These are phyloP conservation scores for Apiotrichum akiyoshidainum DNA, from an alignment of 1,284 basidiomycete genomes.

Conservation along the genomic window DNA sequence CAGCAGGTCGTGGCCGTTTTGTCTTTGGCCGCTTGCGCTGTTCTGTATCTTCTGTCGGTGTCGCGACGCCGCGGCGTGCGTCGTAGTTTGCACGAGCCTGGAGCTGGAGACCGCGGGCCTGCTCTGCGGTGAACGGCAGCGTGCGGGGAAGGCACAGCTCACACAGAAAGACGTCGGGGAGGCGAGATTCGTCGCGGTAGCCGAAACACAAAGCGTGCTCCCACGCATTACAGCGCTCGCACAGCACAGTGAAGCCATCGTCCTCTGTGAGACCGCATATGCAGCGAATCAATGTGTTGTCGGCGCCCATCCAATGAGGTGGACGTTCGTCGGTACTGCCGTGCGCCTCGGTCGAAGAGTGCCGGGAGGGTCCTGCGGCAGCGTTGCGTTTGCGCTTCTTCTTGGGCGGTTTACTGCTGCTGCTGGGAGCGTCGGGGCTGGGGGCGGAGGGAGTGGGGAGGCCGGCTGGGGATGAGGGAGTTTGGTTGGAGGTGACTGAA, in stretches of 20 bases:
- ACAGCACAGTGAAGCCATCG: conserved; percentile 89
- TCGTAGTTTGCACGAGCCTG: conserved; percentile 10
- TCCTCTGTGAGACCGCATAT: conserved; percentile 59
- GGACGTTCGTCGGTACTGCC: conserved; percentile 13
- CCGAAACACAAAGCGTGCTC: conserved; percentile 85
- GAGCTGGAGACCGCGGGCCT: conserved; percentile 30
- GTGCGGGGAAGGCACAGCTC: conserved; percentile 46
- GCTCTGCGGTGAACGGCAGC: conserved; percentile 26
- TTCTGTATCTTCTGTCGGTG: conserved; percentile 9
- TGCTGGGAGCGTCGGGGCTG: conserved; percentile 18
- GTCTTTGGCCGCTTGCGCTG: conserved; percentile 20
- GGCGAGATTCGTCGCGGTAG: conserved; percentile 61
- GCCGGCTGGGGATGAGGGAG: conserved; percentile 17
- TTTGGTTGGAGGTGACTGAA: conserved; percentile 4
- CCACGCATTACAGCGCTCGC: conserved; percentile 84
- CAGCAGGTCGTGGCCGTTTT: not conserved
- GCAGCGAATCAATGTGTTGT: conserved; percentile 50
- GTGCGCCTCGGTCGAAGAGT: conserved; percentile 22
- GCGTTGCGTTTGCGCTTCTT: conserved; percentile 40
- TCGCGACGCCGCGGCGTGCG: not conserved
- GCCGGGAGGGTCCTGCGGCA: conserved; percentile 32
- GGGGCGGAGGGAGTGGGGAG: conserved; percentile 18
- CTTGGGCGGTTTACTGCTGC: conserved; percentile 23
- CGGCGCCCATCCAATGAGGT: conserved; percentile 47
- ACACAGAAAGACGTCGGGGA: conserved; percentile 62